phyloP scores from a whole-genome alignment of 1,139 yeast genomes.

The Arxiozyma bovina region DNA sequence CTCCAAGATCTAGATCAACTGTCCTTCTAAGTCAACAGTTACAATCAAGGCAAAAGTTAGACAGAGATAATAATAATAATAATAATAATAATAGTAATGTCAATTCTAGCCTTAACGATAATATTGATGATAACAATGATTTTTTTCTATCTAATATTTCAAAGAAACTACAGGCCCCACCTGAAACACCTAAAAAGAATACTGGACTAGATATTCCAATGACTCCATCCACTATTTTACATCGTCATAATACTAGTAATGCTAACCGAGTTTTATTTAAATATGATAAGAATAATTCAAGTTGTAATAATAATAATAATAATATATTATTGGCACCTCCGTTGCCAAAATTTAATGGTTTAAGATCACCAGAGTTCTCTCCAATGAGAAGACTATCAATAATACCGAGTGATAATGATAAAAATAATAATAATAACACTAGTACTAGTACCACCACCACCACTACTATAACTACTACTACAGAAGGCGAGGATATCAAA shows the following conservation, averaged over 20 bases:
- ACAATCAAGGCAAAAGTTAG: neutral
- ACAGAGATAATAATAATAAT: constrained; percentile 1
- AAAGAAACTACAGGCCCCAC: constrained; percentile 3
- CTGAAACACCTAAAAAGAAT: constrained; percentile 11
- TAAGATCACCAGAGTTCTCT: constrained; percentile 28
- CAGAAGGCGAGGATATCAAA: neutral
- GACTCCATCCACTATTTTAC: constrained; percentile 19
- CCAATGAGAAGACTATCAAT: constrained; percentile 15
- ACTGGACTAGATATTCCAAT: constrained; percentile 13
- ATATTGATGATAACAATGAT: neutral
- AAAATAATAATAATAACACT: constrained; percentile 6
- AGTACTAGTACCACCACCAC: too few species aligned
- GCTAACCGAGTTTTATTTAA: too few species aligned
- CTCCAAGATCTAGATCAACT: constrained; percentile 25
- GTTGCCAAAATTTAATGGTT: constrained; percentile 10
- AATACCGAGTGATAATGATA: constrained; percentile 11
- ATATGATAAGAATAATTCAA: constrained; percentile 7
- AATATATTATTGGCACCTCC: constrained; percentile 8
- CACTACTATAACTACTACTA: too few species aligned
- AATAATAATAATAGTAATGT: neutral
- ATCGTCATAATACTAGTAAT: neutral
- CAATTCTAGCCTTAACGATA: too few species aligned
- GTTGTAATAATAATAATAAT: neutral
- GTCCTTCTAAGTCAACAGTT: neutral
- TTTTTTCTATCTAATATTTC: neutral